phyloP scores from a whole-genome alignment of 176 grass and related monocot species.

The Calamus simplicifolius region DNA sequence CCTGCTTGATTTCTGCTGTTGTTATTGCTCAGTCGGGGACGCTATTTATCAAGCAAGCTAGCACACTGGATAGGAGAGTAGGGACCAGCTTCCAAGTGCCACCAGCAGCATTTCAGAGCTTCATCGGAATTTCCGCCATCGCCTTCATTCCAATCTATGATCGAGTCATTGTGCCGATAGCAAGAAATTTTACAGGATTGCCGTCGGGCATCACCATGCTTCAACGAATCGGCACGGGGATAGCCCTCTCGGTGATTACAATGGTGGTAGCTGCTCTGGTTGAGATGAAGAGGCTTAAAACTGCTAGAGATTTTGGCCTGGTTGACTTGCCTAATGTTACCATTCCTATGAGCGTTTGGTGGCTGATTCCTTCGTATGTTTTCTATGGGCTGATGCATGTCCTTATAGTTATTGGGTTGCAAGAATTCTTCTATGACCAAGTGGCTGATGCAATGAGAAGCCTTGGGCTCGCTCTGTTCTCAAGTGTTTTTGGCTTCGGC shows the following conservation, averaged over 20 bases:
- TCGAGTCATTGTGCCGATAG: constrained; percentile 32
- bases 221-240: constrained; percentile 44
- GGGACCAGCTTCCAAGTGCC: constrained; percentile 21
- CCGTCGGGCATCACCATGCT: constrained; percentile 41
- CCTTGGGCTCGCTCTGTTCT: constrained; percentile 32
- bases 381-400: constrained; percentile 39
- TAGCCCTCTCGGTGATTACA: constrained; percentile 8
- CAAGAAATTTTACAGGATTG: constrained; percentile 8
- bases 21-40: constrained; percentile 27
- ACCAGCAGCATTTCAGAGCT: constrained; percentile 35
- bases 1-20: constrained; percentile 31
- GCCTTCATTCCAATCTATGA: constrained; percentile 34
- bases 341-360: constrained; percentile 70
- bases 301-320: constrained; percentile 18
- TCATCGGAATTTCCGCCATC: constrained; percentile 18
- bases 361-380: constrained; percentile 67
- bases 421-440: constrained; percentile 85
- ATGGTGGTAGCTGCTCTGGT: constrained; percentile 30
- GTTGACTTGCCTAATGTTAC: constrained; percentile 19
- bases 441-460: constrained; percentile 43
- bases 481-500: constrained; percentile 35
- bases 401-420: constrained; percentile 50
- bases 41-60: constrained; percentile 49
- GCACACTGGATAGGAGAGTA: constrained; percentile 27
- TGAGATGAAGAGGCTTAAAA: constrained; percentile 37